Evolutionary conservation across 1,139 yeast genomes (phyloP).

Genomic region (Wickerhamomyces sp.): DNA sequence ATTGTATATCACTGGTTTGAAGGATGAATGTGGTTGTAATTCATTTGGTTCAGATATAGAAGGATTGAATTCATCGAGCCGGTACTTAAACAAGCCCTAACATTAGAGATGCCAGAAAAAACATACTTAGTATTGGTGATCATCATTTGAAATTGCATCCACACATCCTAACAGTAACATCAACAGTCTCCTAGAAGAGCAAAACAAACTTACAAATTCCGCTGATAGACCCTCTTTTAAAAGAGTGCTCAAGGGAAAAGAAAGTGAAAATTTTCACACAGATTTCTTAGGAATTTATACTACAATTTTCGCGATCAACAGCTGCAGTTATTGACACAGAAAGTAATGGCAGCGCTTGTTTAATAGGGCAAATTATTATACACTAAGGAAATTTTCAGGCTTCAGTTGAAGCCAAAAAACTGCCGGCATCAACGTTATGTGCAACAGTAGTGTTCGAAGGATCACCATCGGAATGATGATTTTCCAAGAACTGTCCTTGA

Average conservation of each 20-base stretch:
- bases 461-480: no score
- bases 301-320: background rate
- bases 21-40: no score
- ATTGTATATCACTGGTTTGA: no score
- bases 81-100: slow-evolving; percentile 27
- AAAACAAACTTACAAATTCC: no score
- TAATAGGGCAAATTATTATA: background rate
- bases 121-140: slow-evolving; percentile 20
- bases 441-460: no score
- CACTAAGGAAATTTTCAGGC: no score
- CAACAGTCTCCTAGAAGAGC: no score
- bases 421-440: no score
- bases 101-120: slow-evolving; percentile 30
- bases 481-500: background rate
- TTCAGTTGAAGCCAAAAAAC: no score
- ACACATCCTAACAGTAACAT: no score
- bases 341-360: background rate
- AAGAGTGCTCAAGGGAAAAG: background rate
- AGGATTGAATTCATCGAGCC: slow-evolving; percentile 26
- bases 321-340: background rate
- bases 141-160: slow-evolving; percentile 12
- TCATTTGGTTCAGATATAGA: slow-evolving; percentile 8
- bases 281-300: no score
- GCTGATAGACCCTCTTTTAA: no score
- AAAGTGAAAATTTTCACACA: background rate